Base-by-base conservation (phyloP, 192 early-diverging fungal genomes). In the Chytriomyces sp. region DNA sequence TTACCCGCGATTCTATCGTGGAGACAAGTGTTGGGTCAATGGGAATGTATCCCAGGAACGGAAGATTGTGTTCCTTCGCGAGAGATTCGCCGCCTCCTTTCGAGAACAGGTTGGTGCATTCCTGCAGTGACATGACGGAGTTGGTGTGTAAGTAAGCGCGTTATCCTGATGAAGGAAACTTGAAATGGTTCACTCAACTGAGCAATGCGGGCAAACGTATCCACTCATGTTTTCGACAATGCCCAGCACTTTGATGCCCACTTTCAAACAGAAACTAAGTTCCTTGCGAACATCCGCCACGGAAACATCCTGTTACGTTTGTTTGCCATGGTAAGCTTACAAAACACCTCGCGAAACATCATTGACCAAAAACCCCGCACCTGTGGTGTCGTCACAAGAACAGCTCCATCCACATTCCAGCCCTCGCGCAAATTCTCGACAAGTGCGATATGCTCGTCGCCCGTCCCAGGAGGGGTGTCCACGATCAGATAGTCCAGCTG, bases 141-240 rank as follows among this genome's bases (percentile, higher is more conserved):
- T 53, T 35, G 28, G 28, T 35, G 28, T 35, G 28, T 35, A 5
- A 20, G 2, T 7, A n/a, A n/a, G 67, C 8, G 11, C 64, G 53
- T 61, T 26, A 2, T 70, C 0, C 6, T 8, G 6, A 60, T 5
- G 13, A 53, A 23, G 46, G 46, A 80, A 28, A 74, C 20, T 57
- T 11, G 2, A 61, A n/a, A 43, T 44, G 45, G 11, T 64, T 13
- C 23, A 28, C 68, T 63, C 83, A 23, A 89, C 86, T 11, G 89
- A 72, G 80, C 97, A 99, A 23, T 87, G 87, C 2, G 96, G 96
- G 72, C 98, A 99, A 6, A 98, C 92, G 83, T 97, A 99, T 5
- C 97, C 97, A 68, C 91, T 91, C 97, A 99, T 97, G 80, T 98
- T 98, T 80, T 99, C 97, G 5, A 99, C 91, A 6, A 99, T 85